Evolutionary conservation across 1,284 basidiomycete genomes (phyloP).

Genomic region (Cutaneotrichosporon mucoides): DNA sequence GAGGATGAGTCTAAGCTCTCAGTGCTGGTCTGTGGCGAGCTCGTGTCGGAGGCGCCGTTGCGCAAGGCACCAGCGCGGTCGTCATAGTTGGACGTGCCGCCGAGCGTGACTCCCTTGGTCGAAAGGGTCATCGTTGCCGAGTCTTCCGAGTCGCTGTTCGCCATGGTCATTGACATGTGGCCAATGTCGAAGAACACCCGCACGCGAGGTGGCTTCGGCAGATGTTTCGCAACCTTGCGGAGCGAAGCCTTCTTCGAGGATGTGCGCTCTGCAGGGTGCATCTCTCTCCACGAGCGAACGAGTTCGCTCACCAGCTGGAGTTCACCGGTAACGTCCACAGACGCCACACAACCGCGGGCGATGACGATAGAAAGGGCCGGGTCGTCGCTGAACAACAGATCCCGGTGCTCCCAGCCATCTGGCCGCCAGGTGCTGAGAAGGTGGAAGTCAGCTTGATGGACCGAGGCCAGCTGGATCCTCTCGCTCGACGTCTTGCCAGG

Average conservation of each 20-base stretch:
- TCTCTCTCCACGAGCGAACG: conserved; percentile 19
- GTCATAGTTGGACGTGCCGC: not conserved
- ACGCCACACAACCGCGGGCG: conserved; percentile 25
- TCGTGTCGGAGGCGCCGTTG: conserved; percentile 15
- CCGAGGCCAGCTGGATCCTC: conserved; percentile 30
- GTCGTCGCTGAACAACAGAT: conserved; percentile 39
- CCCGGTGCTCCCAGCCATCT: conserved; percentile 31
- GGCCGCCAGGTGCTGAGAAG: conserved; percentile 42
- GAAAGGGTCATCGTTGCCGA: conserved; percentile 32
- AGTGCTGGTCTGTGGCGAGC: too few species aligned
- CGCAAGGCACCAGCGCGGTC: not conserved
- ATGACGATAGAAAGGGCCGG: conserved; percentile 39
- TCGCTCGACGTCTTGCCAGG: conserved; percentile 29
- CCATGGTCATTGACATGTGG: conserved; percentile 27
- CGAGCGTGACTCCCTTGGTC: conserved; percentile 29
- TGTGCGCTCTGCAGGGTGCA: conserved; percentile 5
- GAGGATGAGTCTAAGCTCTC: not conserved
- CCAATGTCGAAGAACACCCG: conserved; percentile 37
- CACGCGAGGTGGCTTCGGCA: conserved; percentile 24
- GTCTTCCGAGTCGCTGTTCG: conserved; percentile 30
- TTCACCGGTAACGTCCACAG: conserved; percentile 37
- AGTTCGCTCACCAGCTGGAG: conserved; percentile 37
- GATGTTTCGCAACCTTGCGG: not conserved
- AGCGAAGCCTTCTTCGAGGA: too few species aligned
- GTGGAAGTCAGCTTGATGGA: conserved; percentile 34